Conservation (phyloP, 257 asterid genomes). For the Gentiana dahurica region DNA sequence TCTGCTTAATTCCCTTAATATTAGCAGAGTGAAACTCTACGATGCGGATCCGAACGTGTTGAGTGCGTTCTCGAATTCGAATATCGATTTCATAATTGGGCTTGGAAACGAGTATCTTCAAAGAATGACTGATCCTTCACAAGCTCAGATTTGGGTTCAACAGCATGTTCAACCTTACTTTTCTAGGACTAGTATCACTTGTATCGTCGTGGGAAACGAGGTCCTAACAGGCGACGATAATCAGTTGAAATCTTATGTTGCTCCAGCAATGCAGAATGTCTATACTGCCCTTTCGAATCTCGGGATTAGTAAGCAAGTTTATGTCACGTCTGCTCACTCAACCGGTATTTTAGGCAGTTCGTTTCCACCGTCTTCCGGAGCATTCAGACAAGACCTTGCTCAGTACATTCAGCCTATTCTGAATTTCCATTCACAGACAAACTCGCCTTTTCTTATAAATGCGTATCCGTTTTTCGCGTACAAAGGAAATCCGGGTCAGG, state of each 20-base stretch:
- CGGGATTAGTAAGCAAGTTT: slow-evolving; percentile 34
- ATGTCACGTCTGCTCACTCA: slow-evolving; percentile 70
- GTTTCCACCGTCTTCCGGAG: slow-evolving; percentile 74
- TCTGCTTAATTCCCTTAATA: slow-evolving; percentile 54
- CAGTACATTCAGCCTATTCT: slow-evolving; percentile 37
- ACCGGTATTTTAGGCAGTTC: slow-evolving; percentile 38
- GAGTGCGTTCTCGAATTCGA: slow-evolving; percentile 50
- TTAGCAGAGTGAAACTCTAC: slow-evolving; percentile 59
- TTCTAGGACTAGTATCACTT: slow-evolving; percentile 51
- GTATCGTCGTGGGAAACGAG: slow-evolving; percentile 79
- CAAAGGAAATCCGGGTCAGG: slow-evolving; percentile 42
- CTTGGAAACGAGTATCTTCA: slow-evolving; percentile 62
- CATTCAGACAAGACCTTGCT: slow-evolving; percentile 42
- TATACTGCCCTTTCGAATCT: slow-evolving; percentile 37
- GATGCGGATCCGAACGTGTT: slow-evolving; percentile 75
- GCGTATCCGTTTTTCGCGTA: slow-evolving; percentile 90
- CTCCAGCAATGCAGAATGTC: slow-evolving; percentile 67
- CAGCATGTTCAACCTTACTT: slow-evolving; percentile 60
- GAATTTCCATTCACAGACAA: slow-evolving; percentile 39
- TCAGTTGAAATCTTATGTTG: slow-evolving; percentile 30
- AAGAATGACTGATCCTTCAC: slow-evolving; percentile 43
- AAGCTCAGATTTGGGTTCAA: slow-evolving; percentile 70
- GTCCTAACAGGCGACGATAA: slow-evolving; percentile 48
- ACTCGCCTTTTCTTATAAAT: slow-evolving; percentile 69
- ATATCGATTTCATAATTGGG: slow-evolving; percentile 57